Evolutionary conservation across 805 yeast genomes (phyloP).

Genomic region (Metschnikowia cubensis): DNA sequence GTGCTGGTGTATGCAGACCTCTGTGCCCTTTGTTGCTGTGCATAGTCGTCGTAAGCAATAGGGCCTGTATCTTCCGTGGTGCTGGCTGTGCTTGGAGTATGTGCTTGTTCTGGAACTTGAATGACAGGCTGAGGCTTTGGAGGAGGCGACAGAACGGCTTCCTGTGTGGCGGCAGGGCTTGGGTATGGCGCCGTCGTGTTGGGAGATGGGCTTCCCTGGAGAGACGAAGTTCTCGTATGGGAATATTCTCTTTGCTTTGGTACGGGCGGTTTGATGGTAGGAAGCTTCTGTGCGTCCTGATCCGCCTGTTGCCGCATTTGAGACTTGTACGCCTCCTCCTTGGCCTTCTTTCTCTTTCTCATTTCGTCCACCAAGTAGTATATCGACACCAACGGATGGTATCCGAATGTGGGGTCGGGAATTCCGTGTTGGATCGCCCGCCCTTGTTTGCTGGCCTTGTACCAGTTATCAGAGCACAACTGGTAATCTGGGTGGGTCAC

Average conservation of each 20-base stretch:
- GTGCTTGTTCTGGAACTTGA: slow-evolving; percentile 37
- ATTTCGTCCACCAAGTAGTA: slow-evolving; percentile 86
- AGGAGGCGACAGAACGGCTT: background rate
- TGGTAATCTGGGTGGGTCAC: slow-evolving; percentile 65
- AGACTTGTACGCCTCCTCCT: slow-evolving; percentile 43
- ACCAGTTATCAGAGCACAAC: slow-evolving; percentile 61
- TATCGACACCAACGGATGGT: slow-evolving; percentile 83
- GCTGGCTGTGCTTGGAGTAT: slow-evolving; percentile 25
- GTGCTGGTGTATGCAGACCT: slow-evolving; percentile 21
- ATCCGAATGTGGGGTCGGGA: slow-evolving; percentile 76
- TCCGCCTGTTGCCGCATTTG: slow-evolving; percentile 23
- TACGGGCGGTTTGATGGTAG: background rate
- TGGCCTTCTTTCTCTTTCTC: slow-evolving; percentile 62
- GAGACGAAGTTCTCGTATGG: slow-evolving; percentile 1
- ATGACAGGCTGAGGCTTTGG: slow-evolving; percentile 4
- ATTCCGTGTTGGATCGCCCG: slow-evolving; percentile 30
- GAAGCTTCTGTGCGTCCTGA: background rate
- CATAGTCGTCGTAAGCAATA: background rate
- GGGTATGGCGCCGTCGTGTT: background rate
- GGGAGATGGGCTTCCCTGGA: background rate
- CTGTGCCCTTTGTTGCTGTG: slow-evolving; percentile 1
- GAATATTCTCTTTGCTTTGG: background rate
- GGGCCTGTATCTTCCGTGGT: background rate
- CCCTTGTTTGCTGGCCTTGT: slow-evolving; percentile 38
- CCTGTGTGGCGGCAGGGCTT: slow-evolving; percentile 5